These are phyloP conservation scores for Ustilago sp. DNA, from an alignment of 1,284 basidiomycete genomes.

Conservation along the genomic window DNA sequence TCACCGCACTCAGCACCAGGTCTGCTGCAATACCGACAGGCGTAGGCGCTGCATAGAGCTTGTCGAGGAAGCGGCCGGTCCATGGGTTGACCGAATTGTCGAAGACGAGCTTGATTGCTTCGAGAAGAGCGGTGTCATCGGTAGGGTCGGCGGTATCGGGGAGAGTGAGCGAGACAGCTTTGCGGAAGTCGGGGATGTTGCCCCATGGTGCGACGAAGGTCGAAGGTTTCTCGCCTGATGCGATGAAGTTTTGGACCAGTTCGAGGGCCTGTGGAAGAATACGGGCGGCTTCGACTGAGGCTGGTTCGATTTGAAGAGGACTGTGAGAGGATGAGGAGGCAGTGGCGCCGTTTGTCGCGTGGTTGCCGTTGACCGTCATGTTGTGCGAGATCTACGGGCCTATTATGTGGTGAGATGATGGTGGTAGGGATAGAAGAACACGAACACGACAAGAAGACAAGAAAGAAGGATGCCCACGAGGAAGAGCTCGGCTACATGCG, in stretches of 20 bases:
- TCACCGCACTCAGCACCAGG: constrained; percentile 69
- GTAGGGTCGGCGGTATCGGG: constrained; percentile 16
- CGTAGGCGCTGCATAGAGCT: constrained; percentile 70
- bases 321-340: constrained; percentile 22
- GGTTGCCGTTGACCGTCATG: constrained; percentile 14
- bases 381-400: background rate
- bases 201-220: constrained; percentile 48
- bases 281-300: constrained; percentile 47
- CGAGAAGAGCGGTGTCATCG: constrained; percentile 41
- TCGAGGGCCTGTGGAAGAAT: constrained; percentile 38
- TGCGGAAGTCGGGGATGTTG: constrained; percentile 39
- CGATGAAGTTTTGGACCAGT: constrained; percentile 47
- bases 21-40: constrained; percentile 70
- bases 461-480: background rate
- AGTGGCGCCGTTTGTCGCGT: constrained; percentile 8
- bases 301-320: constrained; percentile 40
- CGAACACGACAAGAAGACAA: no score
- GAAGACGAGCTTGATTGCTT: constrained; percentile 47
- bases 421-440: background rate
- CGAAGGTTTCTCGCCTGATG: constrained; percentile 33
- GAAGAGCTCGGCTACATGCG: constrained; percentile 8
- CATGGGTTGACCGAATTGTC: constrained; percentile 65
- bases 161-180: constrained; percentile 38
- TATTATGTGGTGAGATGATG: background rate
- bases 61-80: constrained; percentile 66